Percentiles rank a stretch among this genome's conserved stretches.
Conservation (phyloP, 192 early-diverging fungal species). For the Chytriomyces hyalinus region DNA sequence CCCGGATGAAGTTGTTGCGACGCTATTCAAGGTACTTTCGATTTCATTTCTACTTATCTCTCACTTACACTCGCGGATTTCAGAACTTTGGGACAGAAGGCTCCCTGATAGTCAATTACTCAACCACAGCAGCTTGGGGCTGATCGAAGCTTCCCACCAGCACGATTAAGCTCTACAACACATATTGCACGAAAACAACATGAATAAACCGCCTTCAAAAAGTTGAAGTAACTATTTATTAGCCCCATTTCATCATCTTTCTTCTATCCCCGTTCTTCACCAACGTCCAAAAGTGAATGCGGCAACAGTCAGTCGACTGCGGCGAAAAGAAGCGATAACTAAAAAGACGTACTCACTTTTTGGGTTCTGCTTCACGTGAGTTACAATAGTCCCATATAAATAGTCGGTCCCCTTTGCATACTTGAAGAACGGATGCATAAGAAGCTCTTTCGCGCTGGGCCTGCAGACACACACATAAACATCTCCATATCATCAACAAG, state of each 20-base stretch:
- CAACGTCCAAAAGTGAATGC: too few species aligned
- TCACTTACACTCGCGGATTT: too few species aligned
- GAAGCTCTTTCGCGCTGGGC: conserved; percentile 45
- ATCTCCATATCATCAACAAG: not conserved
- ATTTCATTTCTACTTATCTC: not conserved
- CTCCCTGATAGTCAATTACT: conserved; percentile 88
- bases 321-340: not conserved
- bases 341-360: conserved; percentile 8
- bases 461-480: not conserved
- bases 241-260: too few species aligned
- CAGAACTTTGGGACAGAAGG: conserved; percentile 84
- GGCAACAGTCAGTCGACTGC: too few species aligned
- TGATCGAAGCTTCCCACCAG: conserved; percentile 40
- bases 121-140: conserved; percentile 90
- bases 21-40: conserved; percentile 71
- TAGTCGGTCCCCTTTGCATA: conserved; percentile 21
- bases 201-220: too few species aligned
- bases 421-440: conserved; percentile 50
- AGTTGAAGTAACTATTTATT: too few species aligned
- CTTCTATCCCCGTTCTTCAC: too few species aligned
- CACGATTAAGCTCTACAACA: too few species aligned
- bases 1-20: conserved; percentile 86
- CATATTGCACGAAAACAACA: too few species aligned
- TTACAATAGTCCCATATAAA: conserved; percentile 6
- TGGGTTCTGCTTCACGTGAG: conserved; percentile 19